These are phyloP conservation scores for Metahyphopichia silvanorum DNA, from an alignment of 805 yeast species.

Conservation along the genomic window DNA sequence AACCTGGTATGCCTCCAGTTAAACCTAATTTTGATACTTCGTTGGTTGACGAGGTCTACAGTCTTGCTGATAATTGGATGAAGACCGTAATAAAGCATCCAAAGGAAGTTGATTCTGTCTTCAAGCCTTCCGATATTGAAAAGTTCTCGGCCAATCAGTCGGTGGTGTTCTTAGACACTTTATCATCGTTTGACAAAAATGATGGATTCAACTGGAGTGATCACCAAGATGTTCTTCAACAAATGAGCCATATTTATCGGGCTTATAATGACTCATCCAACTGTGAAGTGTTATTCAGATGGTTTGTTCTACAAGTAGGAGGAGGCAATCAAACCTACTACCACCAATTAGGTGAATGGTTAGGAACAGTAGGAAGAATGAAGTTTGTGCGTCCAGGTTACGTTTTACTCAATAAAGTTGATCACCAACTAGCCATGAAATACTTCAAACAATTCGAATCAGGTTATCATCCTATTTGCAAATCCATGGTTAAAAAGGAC, in stretches of 20 bases:
- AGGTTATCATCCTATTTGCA: slow-evolving; percentile 82
- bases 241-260: slow-evolving; percentile 32
- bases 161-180: slow-evolving; percentile 72
- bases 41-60: slow-evolving; percentile 69
- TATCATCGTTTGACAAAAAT: slow-evolving; percentile 48
- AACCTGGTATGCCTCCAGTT: slow-evolving; percentile 82
- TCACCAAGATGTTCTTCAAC: slow-evolving; percentile 28
- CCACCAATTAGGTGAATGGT: slow-evolving; percentile 68
- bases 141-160: slow-evolving; percentile 71
- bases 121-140: slow-evolving; percentile 48
- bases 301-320: slow-evolving; percentile 64
- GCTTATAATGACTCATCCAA: slow-evolving; percentile 54
- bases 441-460: slow-evolving; percentile 60
- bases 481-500: slow-evolving; percentile 80
- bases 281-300: slow-evolving; percentile 79
- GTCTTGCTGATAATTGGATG: slow-evolving; percentile 66
- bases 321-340: slow-evolving; percentile 48
- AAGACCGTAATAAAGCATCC: slow-evolving; percentile 20
- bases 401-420: slow-evolving; percentile 59
- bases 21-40: slow-evolving; percentile 78
- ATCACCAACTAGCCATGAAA: slow-evolving; percentile 58
- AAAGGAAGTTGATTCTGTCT: slow-evolving; percentile 15
- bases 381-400: slow-evolving; percentile 89
- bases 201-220: slow-evolving; percentile 35
- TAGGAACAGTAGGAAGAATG: slow-evolving; percentile 92